Conservation (phyloP, 2,329 filamentous ascomycete genomes). For the Monosporascus sp. region DNA sequence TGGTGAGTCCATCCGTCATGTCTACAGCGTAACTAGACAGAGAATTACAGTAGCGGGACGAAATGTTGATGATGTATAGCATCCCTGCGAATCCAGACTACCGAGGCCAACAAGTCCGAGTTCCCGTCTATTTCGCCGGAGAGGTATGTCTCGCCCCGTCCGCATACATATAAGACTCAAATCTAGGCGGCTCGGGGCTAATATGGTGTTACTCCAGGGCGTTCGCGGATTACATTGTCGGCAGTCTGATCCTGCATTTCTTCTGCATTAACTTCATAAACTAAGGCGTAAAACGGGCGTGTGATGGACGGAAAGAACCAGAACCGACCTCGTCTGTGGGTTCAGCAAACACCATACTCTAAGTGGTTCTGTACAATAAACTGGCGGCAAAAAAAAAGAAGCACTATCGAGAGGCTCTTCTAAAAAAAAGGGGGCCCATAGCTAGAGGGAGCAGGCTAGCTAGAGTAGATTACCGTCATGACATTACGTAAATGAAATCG, state of each 20-base stretch:
- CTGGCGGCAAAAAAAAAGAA: no score
- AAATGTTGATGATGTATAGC: slow-evolving; percentile 32
- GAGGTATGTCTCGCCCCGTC: slow-evolving; percentile 48
- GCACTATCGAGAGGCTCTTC: no score
- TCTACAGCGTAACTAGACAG: background rate
- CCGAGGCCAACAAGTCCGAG: slow-evolving; percentile 71
- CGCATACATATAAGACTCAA: background rate
- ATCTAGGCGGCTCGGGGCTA: background rate
- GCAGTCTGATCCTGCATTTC: slow-evolving; percentile 93
- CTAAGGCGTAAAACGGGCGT: slow-evolving; percentile 39
- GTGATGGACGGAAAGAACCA: no score
- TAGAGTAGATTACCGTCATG: no score
- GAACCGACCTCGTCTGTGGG: no score
- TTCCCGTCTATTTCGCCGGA: slow-evolving; percentile 75
- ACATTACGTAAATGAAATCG: no score
- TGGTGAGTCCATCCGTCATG: slow-evolving; percentile 45
- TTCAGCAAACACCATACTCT: no score
- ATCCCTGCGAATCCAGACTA: slow-evolving; percentile 86
- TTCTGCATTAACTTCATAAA: slow-evolving; percentile 99
- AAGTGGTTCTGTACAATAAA: no score
- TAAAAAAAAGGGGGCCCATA: no score
- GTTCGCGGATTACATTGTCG: slow-evolving; percentile 93
- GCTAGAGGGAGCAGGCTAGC: no score
- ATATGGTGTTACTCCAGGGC: slow-evolving; percentile 50
- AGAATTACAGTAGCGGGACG: slow-evolving; percentile 8